Percentiles rank a stretch among this genome's conserved stretches.
Evolutionary conservation across 2,329 filamentous ascomycete genomes (phyloP).

Genomic region (Fusarium siculi): DNA sequence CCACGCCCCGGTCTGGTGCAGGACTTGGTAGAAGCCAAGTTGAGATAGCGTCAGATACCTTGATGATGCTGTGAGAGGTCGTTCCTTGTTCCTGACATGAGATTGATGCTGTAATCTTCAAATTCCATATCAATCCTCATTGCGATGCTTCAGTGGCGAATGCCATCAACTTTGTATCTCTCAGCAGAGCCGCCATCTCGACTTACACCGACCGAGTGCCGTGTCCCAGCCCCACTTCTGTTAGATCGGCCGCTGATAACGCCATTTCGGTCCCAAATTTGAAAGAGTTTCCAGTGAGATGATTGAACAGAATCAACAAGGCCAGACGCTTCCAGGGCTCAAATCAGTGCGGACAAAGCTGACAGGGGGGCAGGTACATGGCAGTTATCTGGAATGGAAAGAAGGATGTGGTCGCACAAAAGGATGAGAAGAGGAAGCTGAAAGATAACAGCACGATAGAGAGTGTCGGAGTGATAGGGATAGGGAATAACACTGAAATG

Average conservation of each 20-base stretch:
- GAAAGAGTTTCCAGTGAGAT: conserved; percentile 31
- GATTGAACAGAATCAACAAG: conserved; percentile 23
- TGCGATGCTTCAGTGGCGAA: conserved; percentile 27
- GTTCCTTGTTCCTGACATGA: background rate
- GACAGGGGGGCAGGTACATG: background rate
- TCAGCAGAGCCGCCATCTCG: conserved; percentile 23
- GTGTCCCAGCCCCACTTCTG: conserved; percentile 35
- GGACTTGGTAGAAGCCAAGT: conserved; percentile 13
- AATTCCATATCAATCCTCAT: background rate
- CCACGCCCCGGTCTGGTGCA: conserved; percentile 33
- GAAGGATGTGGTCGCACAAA: background rate
- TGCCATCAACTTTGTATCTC: conserved; percentile 22
- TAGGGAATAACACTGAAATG: background rate
- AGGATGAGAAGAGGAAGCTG: background rate
- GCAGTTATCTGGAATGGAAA: background rate
- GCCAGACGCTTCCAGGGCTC: conserved; percentile 17
- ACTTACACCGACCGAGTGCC: conserved; percentile 39
- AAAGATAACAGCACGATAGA: background rate
- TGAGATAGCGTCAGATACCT: conserved; percentile 12
- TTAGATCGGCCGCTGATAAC: conserved; percentile 44
- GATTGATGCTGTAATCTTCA: background rate
- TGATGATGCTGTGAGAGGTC: background rate
- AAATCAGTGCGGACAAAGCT: conserved; percentile 24
- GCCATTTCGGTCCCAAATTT: conserved; percentile 42
- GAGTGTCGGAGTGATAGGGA: background rate